A percentile compares a stretch with the other conserved stretches of the same genome.
phyloP scores from a whole-genome alignment of 1,139 yeast species.

The Protomyces lactucae-debilis region DNA sequence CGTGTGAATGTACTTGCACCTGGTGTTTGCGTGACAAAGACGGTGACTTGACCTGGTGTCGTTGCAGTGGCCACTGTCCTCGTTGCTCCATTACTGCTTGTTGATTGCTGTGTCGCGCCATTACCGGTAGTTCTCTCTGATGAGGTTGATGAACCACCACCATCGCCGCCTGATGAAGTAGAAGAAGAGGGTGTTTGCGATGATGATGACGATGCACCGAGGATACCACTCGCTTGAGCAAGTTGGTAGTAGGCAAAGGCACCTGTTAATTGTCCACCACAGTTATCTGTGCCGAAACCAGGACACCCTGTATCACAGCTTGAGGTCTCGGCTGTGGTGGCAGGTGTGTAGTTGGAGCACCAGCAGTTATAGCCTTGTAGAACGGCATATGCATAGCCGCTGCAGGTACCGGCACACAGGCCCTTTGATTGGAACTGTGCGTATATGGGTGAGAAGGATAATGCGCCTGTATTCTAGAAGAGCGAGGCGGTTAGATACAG shows the following conservation, averaged over 20 bases:
- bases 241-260: constrained; percentile 13
- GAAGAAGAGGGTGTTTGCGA: constrained; percentile 5
- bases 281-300: constrained; percentile 47
- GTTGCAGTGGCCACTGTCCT: constrained; percentile 38
- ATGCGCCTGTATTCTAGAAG: constrained; percentile 9
- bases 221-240: constrained; percentile 23
- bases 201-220: background rate
- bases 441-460: constrained; percentile 32
- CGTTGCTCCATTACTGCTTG: background rate
- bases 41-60: constrained; percentile 13
- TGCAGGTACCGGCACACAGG: constrained; percentile 49
- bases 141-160: background rate
- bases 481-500: background rate
- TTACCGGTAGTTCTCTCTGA: constrained; percentile 8
- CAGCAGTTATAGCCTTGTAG: constrained; percentile 53
- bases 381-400: constrained; percentile 54
- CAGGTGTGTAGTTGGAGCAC: constrained; percentile 53
- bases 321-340: constrained; percentile 41
- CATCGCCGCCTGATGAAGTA: background rate
- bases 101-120: constrained; percentile 13
- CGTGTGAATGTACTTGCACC: constrained; percentile 32
- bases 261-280: constrained; percentile 44
- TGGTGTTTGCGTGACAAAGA: constrained; percentile 25
- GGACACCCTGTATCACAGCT: constrained; percentile 49
- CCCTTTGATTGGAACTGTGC: constrained; percentile 51